Conservation (phyloP, 441 rosid genomes). For the Adansonia grandidieri region DNA sequence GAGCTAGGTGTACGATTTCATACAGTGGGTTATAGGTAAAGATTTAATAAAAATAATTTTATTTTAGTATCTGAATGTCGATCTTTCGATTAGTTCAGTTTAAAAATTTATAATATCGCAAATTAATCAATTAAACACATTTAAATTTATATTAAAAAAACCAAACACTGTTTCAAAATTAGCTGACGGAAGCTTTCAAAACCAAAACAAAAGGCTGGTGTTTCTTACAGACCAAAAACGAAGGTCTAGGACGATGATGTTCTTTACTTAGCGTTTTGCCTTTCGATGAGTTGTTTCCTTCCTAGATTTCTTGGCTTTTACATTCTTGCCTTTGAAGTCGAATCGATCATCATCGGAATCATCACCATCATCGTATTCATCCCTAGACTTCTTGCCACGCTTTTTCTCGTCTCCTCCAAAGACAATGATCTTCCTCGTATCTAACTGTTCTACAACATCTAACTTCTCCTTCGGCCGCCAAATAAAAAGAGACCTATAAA, state of each 20-base stretch:
- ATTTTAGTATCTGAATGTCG: too few species aligned
- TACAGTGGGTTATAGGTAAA: too few species aligned
- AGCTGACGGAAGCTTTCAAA: not conserved
- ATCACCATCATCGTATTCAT: slow-evolving; percentile 42
- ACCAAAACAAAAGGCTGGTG: not conserved
- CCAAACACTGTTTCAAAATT: not conserved
- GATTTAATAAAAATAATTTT: too few species aligned
- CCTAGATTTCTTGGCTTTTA: slow-evolving; percentile 40
- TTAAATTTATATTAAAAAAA: too few species aligned
- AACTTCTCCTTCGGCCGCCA: slow-evolving; percentile 78
- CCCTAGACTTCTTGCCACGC: slow-evolving; percentile 40
- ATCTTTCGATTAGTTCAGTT: too few species aligned
- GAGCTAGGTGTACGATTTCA: too few species aligned
- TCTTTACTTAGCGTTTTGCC: slow-evolving; percentile 35
- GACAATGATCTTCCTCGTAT: slow-evolving; percentile 57
- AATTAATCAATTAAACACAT: too few species aligned
- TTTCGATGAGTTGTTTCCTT: slow-evolving; percentile 42
- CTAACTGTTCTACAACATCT: slow-evolving; percentile 54
- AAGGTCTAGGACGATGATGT: not conserved
- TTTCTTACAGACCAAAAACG: too few species aligned
- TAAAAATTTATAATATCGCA: too few species aligned
- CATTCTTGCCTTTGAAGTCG: slow-evolving; percentile 56
- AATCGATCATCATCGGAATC: slow-evolving; percentile 62
- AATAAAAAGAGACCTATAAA: slow-evolving; percentile 84
- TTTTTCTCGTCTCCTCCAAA: slow-evolving; percentile 56